Evolutionary conservation across 83 land plant genomes (phyloP).

Genomic region (Isoetes engelmannii): DNA sequence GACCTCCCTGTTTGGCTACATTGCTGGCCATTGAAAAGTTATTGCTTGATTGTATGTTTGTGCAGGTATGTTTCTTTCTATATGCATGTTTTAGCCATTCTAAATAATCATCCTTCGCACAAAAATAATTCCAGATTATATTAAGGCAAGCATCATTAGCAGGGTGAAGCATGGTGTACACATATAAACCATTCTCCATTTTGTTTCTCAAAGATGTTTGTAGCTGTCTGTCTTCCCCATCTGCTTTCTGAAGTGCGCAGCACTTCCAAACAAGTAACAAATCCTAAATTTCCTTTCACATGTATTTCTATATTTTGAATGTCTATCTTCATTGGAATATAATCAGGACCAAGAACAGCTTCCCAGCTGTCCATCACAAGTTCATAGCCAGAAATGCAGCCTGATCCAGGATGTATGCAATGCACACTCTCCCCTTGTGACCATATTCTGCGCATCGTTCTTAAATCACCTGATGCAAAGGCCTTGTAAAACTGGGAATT

Average conservation of each 20-base stretch:
- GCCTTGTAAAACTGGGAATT: conserved; percentile 64
- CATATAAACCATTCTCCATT: conserved; percentile 71
- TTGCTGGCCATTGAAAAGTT: too few relatives aligned
- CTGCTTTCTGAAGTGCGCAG: conserved; percentile 63
- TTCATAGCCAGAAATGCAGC: conserved; percentile 70
- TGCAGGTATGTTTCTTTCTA: too few relatives aligned
- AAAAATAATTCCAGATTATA: too few relatives aligned
- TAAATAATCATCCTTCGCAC: too few relatives aligned
- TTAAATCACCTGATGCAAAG: conserved; percentile 61
- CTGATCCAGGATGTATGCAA: conserved; percentile 78
- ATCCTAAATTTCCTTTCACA: conserved; percentile 62
- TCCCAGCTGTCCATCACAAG: conserved; percentile 82
- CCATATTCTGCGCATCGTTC: conserved; percentile 61
- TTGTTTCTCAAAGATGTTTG: conserved; percentile 81
- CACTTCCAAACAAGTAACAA: conserved; percentile 71
- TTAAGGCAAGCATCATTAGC: too few relatives aligned
- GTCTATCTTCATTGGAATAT: conserved; percentile 60
- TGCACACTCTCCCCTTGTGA: conserved; percentile 56
- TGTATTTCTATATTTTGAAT: conserved; percentile 56
- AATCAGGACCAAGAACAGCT: conserved; percentile 49
- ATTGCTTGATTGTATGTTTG: too few relatives aligned
- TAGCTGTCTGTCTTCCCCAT: conserved; percentile 63
- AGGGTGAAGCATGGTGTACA: conserved; percentile 75
- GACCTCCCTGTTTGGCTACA: too few relatives aligned
- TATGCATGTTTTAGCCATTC: too few relatives aligned